Evolutionary conservation across 306 rosid genomes (phyloP), one percentile per base, ranked within the genome.

Genomic region (Arachis stenosperma): DNA sequence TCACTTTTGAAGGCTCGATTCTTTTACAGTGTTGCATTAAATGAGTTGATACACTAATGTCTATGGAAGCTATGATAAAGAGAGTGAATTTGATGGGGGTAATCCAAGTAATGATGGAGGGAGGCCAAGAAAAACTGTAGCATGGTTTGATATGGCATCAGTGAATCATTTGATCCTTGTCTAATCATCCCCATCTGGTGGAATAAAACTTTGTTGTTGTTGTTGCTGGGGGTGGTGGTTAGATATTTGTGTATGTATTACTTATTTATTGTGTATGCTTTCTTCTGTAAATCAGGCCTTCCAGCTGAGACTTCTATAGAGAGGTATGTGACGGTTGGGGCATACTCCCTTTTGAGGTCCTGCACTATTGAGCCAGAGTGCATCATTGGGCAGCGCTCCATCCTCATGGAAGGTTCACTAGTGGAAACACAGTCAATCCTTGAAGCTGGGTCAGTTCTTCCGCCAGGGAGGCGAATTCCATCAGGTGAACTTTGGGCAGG

Each of bases 351-450:
- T 56, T 83, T 95, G 85, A 85, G 99, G 80, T 92, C 99, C 53
- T 92, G 98, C 90, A 90, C 92, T 22, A 81, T 95, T 54, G 99
- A 95, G 86, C 99, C 99, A 42, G 99, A 95, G 81, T 92, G 97
- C 82, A 90, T 95, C 44, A 87, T 95, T 39, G 99, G 99, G 67
- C 98, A 92, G 89, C 99, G 87, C 73, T 95, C 98, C 61, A 95
- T 95, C 66, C 96, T 95, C 67, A 90, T 95, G 99, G 99, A 95
- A 86, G 99, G 99, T 58, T 95, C 98, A 14, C 69, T 95, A 73
- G 92, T 95, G 71, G 99, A 95, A 87, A 87, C 97, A 59, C 97
- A 90, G 51, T 82, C 99, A 53, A 95, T 95, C 79, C 92, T 95
- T 44, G 99, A 95, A 88, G 98, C 99, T 67, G 99, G 99, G 73